A percentile compares a stretch with the other conserved stretches of the same genome.
phyloP scores from a whole-genome alignment of 2,329 filamentous ascomycete genomes.

The Epichloe sylvatica region DNA sequence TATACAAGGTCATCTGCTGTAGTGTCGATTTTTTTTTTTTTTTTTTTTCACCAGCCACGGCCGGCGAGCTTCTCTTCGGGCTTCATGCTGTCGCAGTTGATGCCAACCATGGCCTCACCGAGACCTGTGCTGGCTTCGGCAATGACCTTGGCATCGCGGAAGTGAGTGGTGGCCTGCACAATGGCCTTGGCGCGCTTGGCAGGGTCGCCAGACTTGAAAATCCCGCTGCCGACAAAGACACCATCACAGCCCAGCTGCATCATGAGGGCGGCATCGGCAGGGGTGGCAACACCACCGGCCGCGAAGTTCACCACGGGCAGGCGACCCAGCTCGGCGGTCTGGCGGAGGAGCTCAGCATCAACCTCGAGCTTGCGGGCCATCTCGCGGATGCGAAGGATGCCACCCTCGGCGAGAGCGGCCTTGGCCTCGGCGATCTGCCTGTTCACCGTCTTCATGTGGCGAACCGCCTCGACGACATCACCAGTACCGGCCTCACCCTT shows the following conservation, averaged over 20 bases:
- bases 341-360: conserved; percentile 64
- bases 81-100: conserved; percentile 69
- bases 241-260: conserved; percentile 98
- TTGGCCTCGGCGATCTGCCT: conserved; percentile 68
- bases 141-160: conserved; percentile 67
- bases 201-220: conserved; percentile 93
- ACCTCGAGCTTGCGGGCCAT: conserved; percentile 71
- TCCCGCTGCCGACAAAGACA: conserved; percentile 91
- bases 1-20: too few species aligned
- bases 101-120: conserved; percentile 96
- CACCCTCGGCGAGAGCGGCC: conserved; percentile 48
- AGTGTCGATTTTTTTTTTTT: conserved; percentile 10
- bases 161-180: conserved; percentile 87
- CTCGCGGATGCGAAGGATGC: conserved; percentile 43
- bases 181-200: conserved; percentile 85
- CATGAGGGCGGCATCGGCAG: conserved; percentile 88
- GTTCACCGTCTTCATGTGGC: conserved; percentile 88
- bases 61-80: conserved; percentile 71
- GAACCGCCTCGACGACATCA: conserved; percentile 90
- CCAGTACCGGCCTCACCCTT: conserved; percentile 97
- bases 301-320: conserved; percentile 97
- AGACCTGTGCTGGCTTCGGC: conserved; percentile 78
- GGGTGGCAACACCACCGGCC: conserved; percentile 97
- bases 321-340: conserved; percentile 75
- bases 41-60: conserved; percentile 56